Conservation (phyloP, 2,329 filamentous ascomycete species). For the Camillea tinctor region DNA sequence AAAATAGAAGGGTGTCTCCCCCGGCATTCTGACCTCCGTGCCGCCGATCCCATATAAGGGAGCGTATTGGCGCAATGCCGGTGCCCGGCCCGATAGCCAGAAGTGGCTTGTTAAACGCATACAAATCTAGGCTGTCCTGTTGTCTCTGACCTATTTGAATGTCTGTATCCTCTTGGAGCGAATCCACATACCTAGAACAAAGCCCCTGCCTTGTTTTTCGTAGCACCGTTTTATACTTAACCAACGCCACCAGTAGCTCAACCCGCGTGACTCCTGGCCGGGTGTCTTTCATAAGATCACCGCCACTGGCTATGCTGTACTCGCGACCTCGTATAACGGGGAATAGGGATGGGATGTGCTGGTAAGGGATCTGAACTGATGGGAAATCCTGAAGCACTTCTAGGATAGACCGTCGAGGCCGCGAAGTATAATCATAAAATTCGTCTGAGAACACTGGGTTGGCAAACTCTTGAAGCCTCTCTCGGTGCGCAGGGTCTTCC, state of each 20-base stretch:
- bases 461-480: constrained; percentile 80
- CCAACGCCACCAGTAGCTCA: constrained; percentile 79
- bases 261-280: constrained; percentile 45
- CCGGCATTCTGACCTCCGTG: constrained; percentile 18
- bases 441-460: constrained; percentile 81
- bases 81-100: constrained; percentile 83
- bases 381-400: constrained; percentile 92
- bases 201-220: constrained; percentile 82
- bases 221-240: constrained; percentile 87
- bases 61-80: constrained; percentile 80
- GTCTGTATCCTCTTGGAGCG: constrained; percentile 55
- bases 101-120: constrained; percentile 50
- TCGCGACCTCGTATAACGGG: constrained; percentile 84
- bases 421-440: constrained; percentile 92
- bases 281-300: constrained; percentile 35
- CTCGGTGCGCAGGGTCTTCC: constrained; percentile 67
- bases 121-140: constrained; percentile 15
- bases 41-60: constrained; percentile 74
- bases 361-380: constrained; percentile 76
- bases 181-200: constrained; percentile 81
- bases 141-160: constrained; percentile 55
- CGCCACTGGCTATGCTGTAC: constrained; percentile 87
- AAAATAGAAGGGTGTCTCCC: constrained; percentile 61
- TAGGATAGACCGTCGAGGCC: constrained; percentile 84
- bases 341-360: constrained; percentile 69